Evolutionary conservation across 345 rosid genomes (phyloP).

Genomic region (Crucihimalaya himalaica): DNA sequence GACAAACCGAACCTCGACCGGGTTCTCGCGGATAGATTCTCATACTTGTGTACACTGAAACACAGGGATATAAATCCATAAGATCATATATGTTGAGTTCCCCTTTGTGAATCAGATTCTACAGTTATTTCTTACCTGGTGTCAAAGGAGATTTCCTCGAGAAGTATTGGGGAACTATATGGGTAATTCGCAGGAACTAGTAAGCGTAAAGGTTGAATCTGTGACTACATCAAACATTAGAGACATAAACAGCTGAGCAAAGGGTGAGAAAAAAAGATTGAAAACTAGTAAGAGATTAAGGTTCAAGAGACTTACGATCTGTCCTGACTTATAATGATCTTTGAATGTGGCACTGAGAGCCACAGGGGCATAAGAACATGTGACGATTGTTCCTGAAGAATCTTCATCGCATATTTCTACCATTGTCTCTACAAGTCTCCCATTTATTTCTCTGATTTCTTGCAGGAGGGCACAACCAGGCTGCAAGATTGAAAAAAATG

Average conservation of each 20-base stretch:
- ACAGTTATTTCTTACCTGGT: constrained; percentile 46
- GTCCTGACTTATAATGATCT: constrained; percentile 54
- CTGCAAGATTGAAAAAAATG: constrained; percentile 41
- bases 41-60: constrained; percentile 50
- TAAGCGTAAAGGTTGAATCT: constrained; percentile 70
- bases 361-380: constrained; percentile 68
- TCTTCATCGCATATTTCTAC: constrained; percentile 62
- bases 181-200: constrained; percentile 74
- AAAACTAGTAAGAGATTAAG: not conserved
- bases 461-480: constrained; percentile 54
- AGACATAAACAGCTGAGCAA: not conserved
- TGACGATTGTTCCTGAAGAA: constrained; percentile 54
- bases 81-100: not conserved
- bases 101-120: not conserved
- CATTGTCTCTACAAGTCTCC: constrained; percentile 62
- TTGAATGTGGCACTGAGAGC: constrained; percentile 60
- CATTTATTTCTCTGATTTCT: constrained; percentile 77
- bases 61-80: not conserved
- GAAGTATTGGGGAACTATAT: constrained; percentile 57
- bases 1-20: constrained; percentile 56
- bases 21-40: constrained; percentile 59
- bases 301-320: constrained; percentile 47
- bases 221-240: constrained; percentile 49
- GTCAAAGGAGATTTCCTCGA: constrained; percentile 62
- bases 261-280: not conserved